Evolutionary conservation across 352 stramenopile genomes (phyloP), one percentile per base, ranked within the genome.

Genomic region (Phytophthora melonis): DNA sequence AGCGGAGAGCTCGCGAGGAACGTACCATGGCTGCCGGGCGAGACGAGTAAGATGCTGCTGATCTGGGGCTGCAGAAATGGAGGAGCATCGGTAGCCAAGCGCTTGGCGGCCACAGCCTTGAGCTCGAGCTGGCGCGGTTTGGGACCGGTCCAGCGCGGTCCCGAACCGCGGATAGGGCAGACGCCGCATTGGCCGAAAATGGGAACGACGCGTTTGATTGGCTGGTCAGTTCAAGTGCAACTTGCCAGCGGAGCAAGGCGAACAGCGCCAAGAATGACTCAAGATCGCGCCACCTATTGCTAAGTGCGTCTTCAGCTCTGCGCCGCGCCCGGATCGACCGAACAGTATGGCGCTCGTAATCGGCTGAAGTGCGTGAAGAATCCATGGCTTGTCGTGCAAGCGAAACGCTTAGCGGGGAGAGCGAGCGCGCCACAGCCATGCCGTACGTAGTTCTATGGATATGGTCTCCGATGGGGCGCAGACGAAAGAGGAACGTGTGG

Each of bases 1-100:
- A 27, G n/a, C 32, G 32, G 25, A 65, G 50, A 32, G 53, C 34
- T 56, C 36, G 30, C 30, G 19, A 67, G 53, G 63, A 66, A 79
- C 78, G 68, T 81, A 85, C 78, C 78, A 85, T 85, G 75, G 75
- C 74, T 82, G 60, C 72, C 66, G 64, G 66, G 67, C 61, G 63
- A 75, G 68, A 79, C 58, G 66, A 77, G 78, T 79, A 74, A 74
- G 72, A 75, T 79, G 74, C 78, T 78, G 75, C 74, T 80, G 78
- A 80, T 76, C 70, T 73, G 77, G 36, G 74, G 65, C 66, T 78
- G 23, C 56, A 77, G 79, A 80, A 79, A 82, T 81, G 74, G 75
- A 73, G 32, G n/a, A 71, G 64, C 65, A 68, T 5, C 39, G 36
- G 25, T 66, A 57, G 60, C 66, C 61, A 73, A 82, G 68, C 77